Evolutionary conservation across 2,329 filamentous ascomycete species (phyloP), one percentile per base, ranked within the genome.

Genomic region (Curvularia spicifera): DNA sequence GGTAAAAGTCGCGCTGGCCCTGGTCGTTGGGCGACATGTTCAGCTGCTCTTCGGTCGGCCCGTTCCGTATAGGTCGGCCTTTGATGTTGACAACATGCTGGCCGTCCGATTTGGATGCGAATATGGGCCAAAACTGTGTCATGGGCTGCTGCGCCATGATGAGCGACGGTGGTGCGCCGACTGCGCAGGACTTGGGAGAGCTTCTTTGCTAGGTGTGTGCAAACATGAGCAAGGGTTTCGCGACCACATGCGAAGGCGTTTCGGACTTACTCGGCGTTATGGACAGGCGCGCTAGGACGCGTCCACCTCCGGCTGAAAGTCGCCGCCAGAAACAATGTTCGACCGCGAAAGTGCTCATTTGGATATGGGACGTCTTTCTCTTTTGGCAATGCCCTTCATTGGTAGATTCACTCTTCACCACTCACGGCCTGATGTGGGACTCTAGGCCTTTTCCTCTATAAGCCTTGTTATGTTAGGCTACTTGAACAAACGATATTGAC

Each of bases 1-100:
- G 80, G 73, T 85, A 86, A 73, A 78, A 86, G 71, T 85, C 83
- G 58, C 80, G 78, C 54, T 82, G 77, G 40, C 84, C 84, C 66
- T 85, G 80, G 26, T 77, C 77, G 65, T 86, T 81, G 22, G 83
- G 82, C 39, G 75, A 81, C 57, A 78, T 77, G 68, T 85, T 79
- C 54, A 85, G 76, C 71, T 86, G 84, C 40, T 81, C 77, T 56
- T 78, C 71, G 3, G 79, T 82, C 6, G 84, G 84, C 33, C 80
- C 78, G 63, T 86, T 86, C 62, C 81, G 81, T 74, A 78, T 77
- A 72, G 77, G 82, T 71, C 74, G 82, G 69, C 71, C 70, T 48
- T 72, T 85, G 76, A 67, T 81, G 75, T 74, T 80, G 78, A 81
- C 76, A 35, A 82, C 78, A 26, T 78, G 70, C 65, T 79, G 80